Evolutionary conservation across 2,329 filamentous ascomycete species (phyloP).

Genomic region (Scedosporium minutisporum): DNA sequence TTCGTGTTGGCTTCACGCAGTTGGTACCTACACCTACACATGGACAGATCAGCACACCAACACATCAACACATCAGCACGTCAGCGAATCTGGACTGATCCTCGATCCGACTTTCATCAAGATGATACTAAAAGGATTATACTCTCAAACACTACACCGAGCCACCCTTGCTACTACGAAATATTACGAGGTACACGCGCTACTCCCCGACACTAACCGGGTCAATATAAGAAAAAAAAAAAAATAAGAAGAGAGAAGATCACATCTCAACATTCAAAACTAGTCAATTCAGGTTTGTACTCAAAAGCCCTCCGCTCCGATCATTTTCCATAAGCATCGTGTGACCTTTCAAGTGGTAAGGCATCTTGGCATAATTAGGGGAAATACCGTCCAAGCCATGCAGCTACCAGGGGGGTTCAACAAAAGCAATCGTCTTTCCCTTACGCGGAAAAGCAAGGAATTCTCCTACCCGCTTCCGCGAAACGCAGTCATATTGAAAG

Average conservation of each 20-base stretch:
- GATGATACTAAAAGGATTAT: not conserved
- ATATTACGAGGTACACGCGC: not conserved
- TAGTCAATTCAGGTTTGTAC: not conserved
- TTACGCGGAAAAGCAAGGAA: not conserved
- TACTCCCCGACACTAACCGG: not conserved
- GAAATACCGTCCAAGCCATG: slow-evolving; percentile 4
- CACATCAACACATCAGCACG: not conserved
- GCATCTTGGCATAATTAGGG: slow-evolving; percentile 7
- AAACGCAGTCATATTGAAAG: not conserved
- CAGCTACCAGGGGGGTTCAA: not conserved
- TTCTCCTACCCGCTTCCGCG: not conserved
- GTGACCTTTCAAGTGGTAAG: not conserved
- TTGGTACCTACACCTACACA: not conserved
- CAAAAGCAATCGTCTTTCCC: slow-evolving; percentile 5
- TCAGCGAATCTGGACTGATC: not conserved
- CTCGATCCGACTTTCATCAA: not conserved
- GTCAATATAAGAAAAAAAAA: no score
- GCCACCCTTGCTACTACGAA: not conserved
- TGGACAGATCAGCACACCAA: not conserved
- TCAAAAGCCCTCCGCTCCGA: not conserved
- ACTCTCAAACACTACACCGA: not conserved
- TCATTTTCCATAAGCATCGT: slow-evolving; percentile 3
- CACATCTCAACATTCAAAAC: not conserved
- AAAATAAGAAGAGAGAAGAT: not conserved
- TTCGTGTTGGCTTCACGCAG: not conserved